Evolutionary conservation across 805 yeast species (phyloP).

Genomic region (Candida morakotiae): DNA sequence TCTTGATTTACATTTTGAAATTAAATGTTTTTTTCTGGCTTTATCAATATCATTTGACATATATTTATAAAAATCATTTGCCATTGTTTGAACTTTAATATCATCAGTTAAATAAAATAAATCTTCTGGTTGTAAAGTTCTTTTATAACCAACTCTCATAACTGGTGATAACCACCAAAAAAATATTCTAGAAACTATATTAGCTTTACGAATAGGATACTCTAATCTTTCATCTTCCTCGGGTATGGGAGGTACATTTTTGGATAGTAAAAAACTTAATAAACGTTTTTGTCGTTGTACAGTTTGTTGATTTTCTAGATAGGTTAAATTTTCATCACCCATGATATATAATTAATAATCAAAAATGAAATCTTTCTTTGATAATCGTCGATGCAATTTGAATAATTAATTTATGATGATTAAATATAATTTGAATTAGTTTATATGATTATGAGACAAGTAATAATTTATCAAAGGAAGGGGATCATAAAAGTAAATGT

Average conservation of each 20-base stretch:
- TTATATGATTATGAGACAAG: no score
- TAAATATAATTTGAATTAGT: no score
- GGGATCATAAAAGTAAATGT: no score
- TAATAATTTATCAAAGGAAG: no score
- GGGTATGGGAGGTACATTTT: conserved; percentile 51
- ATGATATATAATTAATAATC: neutral
- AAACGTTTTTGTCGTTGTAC: conserved; percentile 28
- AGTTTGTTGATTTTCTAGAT: conserved; percentile 7
- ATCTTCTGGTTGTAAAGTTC: conserved; percentile 66
- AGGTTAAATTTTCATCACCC: conserved; percentile 1
- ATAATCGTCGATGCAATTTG: no score
- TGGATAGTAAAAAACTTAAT: conserved; percentile 29
- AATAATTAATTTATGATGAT: no score
- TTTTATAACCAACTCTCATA: conserved; percentile 62
- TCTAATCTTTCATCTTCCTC: conserved; percentile 43
- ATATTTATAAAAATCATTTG: conserved; percentile 19
- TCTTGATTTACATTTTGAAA: conserved; percentile 23
- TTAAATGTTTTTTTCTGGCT: conserved; percentile 19
- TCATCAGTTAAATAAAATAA: conserved; percentile 39
- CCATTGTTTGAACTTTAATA: conserved; percentile 30
- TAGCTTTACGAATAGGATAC: conserved; percentile 38
- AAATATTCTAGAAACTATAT: conserved; percentile 39
- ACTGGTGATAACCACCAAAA: conserved; percentile 71
- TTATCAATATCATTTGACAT: conserved; percentile 18
- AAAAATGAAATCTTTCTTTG: neutral